Evolutionary conservation across 768 basidiomycete species (phyloP).

Genomic region (Collybiopsis confluens): DNA sequence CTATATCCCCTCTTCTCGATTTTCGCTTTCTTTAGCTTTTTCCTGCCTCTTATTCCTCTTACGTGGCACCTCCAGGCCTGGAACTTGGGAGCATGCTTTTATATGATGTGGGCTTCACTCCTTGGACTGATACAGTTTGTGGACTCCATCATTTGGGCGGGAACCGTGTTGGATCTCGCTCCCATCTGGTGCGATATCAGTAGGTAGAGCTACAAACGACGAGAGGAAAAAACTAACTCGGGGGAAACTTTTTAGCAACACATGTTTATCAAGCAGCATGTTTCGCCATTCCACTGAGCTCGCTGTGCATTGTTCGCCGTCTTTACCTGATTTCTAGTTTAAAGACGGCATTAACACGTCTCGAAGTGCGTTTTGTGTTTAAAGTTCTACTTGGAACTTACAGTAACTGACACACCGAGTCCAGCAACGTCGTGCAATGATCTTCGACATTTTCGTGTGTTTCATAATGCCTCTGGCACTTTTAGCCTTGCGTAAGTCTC

Average conservation of each 20-base stretch:
- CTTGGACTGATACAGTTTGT: constrained; percentile 31
- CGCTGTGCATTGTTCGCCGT: constrained; percentile 17
- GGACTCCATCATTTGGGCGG: constrained; percentile 44
- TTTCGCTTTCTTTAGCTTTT: constrained; percentile 29
- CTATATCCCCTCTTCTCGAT: constrained; percentile 19
- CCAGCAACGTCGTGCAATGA: constrained; percentile 28
- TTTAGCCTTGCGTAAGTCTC: constrained; percentile 28
- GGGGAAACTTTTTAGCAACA: background rate
- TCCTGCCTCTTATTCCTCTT: constrained; percentile 34
- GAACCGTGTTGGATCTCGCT: constrained; percentile 25
- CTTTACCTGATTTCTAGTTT: constrained; percentile 9
- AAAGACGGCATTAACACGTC: background rate
- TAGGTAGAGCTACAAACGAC: constrained; percentile 15
- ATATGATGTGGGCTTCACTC: constrained; percentile 35
- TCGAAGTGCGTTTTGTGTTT: background rate
- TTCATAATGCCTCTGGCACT: constrained; percentile 30
- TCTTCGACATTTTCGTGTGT: constrained; percentile 33
- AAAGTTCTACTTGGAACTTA: background rate
- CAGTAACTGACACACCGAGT: constrained; percentile 20
- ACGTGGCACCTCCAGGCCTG: constrained; percentile 38
- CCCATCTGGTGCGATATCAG: constrained; percentile 57
- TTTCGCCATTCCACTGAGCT: constrained; percentile 3
- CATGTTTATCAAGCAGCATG: background rate
- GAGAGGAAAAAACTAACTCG: background rate
- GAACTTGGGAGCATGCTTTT: constrained; percentile 37